Evolutionary conservation across 148 eudicot genomes (phyloP).

Genomic region (Vaccinium corymbosum): DNA sequence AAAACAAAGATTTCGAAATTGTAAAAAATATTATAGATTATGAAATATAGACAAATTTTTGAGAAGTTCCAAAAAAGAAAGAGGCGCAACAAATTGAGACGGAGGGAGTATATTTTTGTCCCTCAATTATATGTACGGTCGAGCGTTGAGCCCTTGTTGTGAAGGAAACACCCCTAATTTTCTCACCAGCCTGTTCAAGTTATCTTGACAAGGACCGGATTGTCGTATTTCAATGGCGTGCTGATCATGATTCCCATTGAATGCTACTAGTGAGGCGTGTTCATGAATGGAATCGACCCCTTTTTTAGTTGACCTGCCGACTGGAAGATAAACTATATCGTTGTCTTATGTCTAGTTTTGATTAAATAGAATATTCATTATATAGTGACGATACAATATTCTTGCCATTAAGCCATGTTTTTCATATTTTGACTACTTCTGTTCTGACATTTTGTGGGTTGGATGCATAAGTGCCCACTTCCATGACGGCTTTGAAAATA

Average conservation of each 20-base stretch:
- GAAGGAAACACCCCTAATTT: constrained; percentile 6
- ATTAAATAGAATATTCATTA: neutral
- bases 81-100: no score
- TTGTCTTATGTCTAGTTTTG: neutral
- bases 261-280: constrained; percentile 2
- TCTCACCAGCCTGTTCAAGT: neutral
- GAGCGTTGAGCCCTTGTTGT: neutral
- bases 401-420: constrained; percentile 3
- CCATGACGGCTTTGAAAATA: no score
- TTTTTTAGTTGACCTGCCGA: constrained; percentile 22
- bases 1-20: no score
- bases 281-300: constrained; percentile 4
- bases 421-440: neutral
- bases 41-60: no score
- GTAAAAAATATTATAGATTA: no score
- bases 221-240: constrained; percentile 3
- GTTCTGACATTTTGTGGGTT: neutral
- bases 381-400: neutral
- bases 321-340: neutral
- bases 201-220: constrained; percentile 10
- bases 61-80: no score
- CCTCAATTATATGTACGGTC: neutral
- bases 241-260: neutral
- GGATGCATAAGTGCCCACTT: neutral
- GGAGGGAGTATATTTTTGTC: no score